These are phyloP conservation scores for Salvia rosmarinus DNA, from an alignment of 257 asterid species.

Conservation along the genomic window DNA sequence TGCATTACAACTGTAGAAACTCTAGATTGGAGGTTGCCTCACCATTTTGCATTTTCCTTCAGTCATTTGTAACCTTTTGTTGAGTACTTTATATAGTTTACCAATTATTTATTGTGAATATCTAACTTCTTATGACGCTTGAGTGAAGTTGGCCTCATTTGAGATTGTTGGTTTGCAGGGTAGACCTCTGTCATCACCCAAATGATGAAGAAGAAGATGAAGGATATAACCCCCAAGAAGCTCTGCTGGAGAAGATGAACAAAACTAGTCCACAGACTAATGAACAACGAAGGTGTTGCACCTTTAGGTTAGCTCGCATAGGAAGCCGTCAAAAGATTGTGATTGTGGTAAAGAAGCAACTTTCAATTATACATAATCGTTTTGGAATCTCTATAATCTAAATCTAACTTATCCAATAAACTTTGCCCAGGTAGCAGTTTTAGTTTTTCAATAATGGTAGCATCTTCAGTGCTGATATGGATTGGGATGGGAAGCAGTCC, in stretches of 20 bases:
- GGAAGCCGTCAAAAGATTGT: conserved; percentile 95
- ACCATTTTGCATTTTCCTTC: conserved; percentile 1
- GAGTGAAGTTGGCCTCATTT: conserved; percentile 15
- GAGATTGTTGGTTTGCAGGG: conserved; percentile 63
- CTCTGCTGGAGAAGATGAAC: conserved; percentile 66
- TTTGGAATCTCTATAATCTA: conserved; percentile 19
- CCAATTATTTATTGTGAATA: conserved; percentile 5
- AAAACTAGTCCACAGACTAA: conserved; percentile 44
- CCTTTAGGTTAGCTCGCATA: conserved; percentile 50
- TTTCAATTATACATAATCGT: neutral
- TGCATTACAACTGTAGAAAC: neutral
- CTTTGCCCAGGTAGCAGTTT: conserved; percentile 62
- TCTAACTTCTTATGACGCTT: too few species aligned
- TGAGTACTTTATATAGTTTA: neutral
- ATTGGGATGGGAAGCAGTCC: conserved; percentile 65
- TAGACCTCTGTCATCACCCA: conserved; percentile 93
- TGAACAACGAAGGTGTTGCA: conserved; percentile 62
- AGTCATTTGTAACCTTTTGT: conserved; percentile 10
- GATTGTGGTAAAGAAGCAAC: conserved; percentile 60
- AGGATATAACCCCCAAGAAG: conserved; percentile 58
- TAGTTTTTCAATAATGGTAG: conserved; percentile 67
- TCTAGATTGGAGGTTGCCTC: conserved; percentile 12
- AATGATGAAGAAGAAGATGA: conserved; percentile 91
- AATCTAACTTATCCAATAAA: conserved; percentile 26
- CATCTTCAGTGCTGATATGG: conserved; percentile 85